A percentile compares a stretch with the other conserved stretches of the same genome.
Evolutionary conservation across 169 alveolate species (phyloP).

Genomic region (Perkinsus olseni): DNA sequence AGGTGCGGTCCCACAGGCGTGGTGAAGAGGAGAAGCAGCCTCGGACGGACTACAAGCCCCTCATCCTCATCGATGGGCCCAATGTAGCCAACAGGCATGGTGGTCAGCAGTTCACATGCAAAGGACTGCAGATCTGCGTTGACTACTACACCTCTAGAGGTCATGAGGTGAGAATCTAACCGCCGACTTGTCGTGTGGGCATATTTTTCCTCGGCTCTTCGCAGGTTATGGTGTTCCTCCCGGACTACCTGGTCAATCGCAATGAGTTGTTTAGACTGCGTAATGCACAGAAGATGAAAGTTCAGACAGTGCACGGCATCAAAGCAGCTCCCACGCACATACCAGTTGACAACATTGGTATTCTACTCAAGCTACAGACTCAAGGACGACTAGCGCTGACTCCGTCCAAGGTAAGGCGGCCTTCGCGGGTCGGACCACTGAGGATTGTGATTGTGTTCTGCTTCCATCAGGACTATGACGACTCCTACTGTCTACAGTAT

Average conservation of each 20-base stretch:
- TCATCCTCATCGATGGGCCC: constrained; percentile 57
- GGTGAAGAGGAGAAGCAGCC: background rate
- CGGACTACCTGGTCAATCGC: constrained; percentile 30
- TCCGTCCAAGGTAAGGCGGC: constrained; percentile 30
- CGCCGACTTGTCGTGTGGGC: background rate
- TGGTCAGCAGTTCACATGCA: constrained; percentile 41
- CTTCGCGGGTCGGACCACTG: background rate
- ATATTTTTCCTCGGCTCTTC: background rate
- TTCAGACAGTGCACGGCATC: background rate
- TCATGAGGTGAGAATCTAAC: constrained; percentile 34
- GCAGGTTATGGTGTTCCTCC: constrained; percentile 46
- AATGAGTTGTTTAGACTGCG: constrained; percentile 24
- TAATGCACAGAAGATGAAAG: background rate
- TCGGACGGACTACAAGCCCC: background rate
- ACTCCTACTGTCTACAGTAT: constrained; percentile 59
- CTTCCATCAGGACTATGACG: constrained; percentile 51
- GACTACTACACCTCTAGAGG: constrained; percentile 51
- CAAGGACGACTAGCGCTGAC: constrained; percentile 49
- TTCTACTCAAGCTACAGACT: constrained; percentile 38
- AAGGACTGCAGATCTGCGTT: constrained; percentile 53
- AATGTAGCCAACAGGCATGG: constrained; percentile 65
- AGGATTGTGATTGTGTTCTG: too few species aligned
- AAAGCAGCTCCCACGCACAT: background rate
- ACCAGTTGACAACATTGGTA: constrained; percentile 41
- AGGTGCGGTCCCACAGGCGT: background rate